phyloP scores from a whole-genome alignment of 495 filamentous ascomycete genomes.

The Pseudoneurospora amorphoporcata region DNA sequence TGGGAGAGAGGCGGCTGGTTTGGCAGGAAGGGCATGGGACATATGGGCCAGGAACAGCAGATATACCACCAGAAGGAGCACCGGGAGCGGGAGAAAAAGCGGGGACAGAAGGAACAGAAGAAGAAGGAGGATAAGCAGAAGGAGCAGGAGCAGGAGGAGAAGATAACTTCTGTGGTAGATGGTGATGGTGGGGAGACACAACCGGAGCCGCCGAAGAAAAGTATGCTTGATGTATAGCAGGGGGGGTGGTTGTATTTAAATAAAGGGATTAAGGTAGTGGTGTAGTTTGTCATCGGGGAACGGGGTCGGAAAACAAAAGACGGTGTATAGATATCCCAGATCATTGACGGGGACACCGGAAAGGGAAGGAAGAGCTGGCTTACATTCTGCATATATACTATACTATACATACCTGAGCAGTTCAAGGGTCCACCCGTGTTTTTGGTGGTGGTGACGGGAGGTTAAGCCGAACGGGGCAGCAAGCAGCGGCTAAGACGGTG shows the following conservation, averaged over 20 bases:
- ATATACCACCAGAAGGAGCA: not conserved
- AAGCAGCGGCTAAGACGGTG: not conserved
- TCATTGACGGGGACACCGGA: not conserved
- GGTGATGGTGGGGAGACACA: not conserved
- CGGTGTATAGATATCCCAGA: not conserved
- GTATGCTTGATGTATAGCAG: not conserved
- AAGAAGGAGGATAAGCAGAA: not conserved
- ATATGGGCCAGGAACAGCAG: not conserved
- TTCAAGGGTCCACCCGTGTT: not conserved
- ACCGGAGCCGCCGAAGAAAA: not conserved
- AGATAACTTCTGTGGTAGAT: not conserved
- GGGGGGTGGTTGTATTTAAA: not conserved
- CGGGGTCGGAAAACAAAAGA: not conserved
- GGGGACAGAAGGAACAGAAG: not conserved
- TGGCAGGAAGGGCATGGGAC: not conserved
- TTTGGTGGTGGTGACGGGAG: too few relatives aligned
- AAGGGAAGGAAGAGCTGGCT: not conserved
- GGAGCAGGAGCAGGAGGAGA: not conserved
- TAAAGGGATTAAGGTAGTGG: not conserved
- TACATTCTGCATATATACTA: not conserved
- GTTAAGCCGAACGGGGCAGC: too few relatives aligned
- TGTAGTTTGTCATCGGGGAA: not conserved
- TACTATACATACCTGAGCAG: not conserved
- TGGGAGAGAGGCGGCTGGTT: constrained; percentile 77
- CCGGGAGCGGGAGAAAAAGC: not conserved